Percentiles rank a stretch among this genome's conserved stretches.
Evolutionary conservation across 2,329 filamentous ascomycete genomes (phyloP).

Genomic region (Fusarium nodosum): DNA sequence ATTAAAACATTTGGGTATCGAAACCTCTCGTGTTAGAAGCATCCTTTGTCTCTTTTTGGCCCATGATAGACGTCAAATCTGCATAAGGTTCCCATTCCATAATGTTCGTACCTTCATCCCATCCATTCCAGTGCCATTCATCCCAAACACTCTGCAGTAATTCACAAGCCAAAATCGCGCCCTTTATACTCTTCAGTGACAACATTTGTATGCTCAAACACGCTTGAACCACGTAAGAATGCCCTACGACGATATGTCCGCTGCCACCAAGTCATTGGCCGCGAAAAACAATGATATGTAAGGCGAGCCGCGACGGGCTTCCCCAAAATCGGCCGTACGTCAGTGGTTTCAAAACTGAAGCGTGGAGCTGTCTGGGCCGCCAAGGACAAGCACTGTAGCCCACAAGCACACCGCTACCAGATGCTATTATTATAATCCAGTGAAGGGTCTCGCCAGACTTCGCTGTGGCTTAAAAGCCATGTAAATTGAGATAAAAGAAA

Average conservation of each 20-base stretch:
- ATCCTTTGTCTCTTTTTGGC: conserved; percentile 48
- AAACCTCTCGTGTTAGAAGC: conserved; percentile 36
- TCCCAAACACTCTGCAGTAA: conserved; percentile 43
- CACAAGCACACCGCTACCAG: conserved; percentile 9
- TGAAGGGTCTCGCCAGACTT: conserved; percentile 19
- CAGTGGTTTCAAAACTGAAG: conserved; percentile 5
- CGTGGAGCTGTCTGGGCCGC: conserved; percentile 14
- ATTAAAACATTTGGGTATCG: conserved; percentile 13
- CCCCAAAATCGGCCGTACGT: conserved; percentile 9
- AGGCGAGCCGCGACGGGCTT: conserved; percentile 11
- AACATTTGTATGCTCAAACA: conserved; percentile 30
- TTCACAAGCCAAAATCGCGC: conserved; percentile 33
- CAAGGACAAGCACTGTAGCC: conserved; percentile 11
- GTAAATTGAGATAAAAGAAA: conserved; percentile 41
- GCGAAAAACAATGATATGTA: conserved; percentile 30
- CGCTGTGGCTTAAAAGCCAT: conserved; percentile 36
- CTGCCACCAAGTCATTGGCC: conserved; percentile 29
- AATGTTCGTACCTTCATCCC: conserved; percentile 49
- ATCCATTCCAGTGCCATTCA: conserved; percentile 40
- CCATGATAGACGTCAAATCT: conserved; percentile 49
- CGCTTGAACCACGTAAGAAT: conserved; percentile 31
- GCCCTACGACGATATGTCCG: conserved; percentile 29
- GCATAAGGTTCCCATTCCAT: conserved; percentile 45
- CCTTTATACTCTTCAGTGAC: conserved; percentile 26
- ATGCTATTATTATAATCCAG: conserved; percentile 42